Evolutionary conservation across 257 asterid species (phyloP).

Genomic region (Euphrasia confusa): DNA sequence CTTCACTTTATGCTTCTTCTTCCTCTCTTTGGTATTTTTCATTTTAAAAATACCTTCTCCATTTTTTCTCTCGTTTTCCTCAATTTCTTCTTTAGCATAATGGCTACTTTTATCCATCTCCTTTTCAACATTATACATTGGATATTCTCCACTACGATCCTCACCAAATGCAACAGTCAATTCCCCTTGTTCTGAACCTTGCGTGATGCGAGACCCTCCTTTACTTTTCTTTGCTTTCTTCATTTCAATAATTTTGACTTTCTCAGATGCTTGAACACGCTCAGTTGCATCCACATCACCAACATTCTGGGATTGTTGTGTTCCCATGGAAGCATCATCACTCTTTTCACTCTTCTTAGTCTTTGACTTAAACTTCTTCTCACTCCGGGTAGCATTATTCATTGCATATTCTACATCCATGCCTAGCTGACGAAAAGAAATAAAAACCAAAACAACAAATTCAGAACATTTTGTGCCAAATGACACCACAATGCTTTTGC

Average conservation of each 20-base stretch:
- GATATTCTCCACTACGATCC: neutral
- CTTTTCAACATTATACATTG: constrained; percentile 19
- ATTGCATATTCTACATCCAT: neutral
- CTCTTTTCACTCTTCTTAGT: neutral
- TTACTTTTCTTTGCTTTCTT: neutral
- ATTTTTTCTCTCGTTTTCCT: neutral
- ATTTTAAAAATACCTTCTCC: constrained; percentile 16
- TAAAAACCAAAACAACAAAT: neutral
- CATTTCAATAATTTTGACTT: constrained; percentile 3
- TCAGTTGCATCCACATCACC: neutral
- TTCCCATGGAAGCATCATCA: neutral
- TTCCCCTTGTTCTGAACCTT: constrained; percentile 16
- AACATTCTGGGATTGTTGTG: too few species aligned
- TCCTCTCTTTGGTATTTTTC: constrained; percentile 3
- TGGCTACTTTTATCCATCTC: constrained; percentile 20
- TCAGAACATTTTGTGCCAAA: neutral
- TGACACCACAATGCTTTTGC: neutral
- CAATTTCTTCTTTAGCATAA: neutral
- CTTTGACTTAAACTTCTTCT: neutral
- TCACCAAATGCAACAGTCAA: constrained; percentile 8
- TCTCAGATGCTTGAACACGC: constrained; percentile 5
- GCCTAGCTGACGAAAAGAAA: neutral
- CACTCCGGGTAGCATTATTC: neutral
- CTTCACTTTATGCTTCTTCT: constrained; percentile 20
- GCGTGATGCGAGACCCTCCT: neutral